These are phyloP conservation scores for Cymodocea nodosa DNA, from an alignment of 116 monocot species.

Conservation along the genomic window DNA sequence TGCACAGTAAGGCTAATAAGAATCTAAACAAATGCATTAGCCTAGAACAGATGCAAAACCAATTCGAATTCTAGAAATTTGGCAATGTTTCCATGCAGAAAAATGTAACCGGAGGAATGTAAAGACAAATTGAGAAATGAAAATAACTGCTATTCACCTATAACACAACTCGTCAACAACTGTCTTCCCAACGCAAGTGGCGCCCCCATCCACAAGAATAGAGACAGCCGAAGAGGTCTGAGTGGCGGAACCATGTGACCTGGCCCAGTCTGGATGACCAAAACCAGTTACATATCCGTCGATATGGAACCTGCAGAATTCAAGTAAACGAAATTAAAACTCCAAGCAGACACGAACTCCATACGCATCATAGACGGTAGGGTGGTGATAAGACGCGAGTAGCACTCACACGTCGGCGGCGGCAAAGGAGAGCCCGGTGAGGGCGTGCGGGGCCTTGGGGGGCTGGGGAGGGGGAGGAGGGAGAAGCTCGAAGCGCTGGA, in stretches of 20 bases:
- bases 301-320: slow-evolving; percentile 33
- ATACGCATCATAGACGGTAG: background rate
- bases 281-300: slow-evolving; percentile 62
- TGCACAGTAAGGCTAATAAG: background rate
- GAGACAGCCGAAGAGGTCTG: slow-evolving; percentile 47
- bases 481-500: slow-evolving; percentile 75
- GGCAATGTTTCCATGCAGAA: too few relatives aligned
- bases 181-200: slow-evolving; percentile 83
- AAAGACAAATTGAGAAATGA: background rate
- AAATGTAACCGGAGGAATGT: background rate
- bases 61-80: background rate
- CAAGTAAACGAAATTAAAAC: background rate
- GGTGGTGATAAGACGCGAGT: background rate
- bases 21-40: background rate
- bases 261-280: slow-evolving; percentile 76
- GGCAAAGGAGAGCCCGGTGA: slow-evolving; percentile 76
- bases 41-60: background rate
- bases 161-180: slow-evolving; percentile 82
- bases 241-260: slow-evolving; percentile 47
- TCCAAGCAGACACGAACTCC: background rate
- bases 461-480: slow-evolving; percentile 85
- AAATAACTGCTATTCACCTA: slow-evolving; percentile 27
- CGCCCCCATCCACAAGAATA: slow-evolving; percentile 54
- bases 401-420: slow-evolving; percentile 66
- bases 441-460: slow-evolving; percentile 83